Percentiles rank a stretch among this genome's conserved stretches.
These are phyloP conservation scores for Drechmeria coniospora DNA, from an alignment of 2,329 filamentous ascomycete species.

Conservation along the genomic window DNA sequence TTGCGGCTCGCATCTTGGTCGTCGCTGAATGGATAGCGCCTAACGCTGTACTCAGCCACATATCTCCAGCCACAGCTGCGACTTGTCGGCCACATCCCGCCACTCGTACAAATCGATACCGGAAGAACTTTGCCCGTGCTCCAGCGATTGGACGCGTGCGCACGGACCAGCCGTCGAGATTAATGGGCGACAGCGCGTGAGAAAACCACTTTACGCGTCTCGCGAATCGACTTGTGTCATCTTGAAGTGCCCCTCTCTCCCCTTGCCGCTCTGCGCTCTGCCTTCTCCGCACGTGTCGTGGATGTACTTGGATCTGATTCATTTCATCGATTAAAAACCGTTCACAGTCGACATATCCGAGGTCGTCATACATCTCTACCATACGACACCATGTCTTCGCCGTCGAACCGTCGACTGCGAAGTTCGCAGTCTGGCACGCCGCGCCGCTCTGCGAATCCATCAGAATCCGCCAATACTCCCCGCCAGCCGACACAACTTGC, in stretches of 20 bases:
- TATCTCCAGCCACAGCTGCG: too few relatives aligned
- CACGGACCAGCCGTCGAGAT: constrained; percentile 10
- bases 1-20: neutral
- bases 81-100: too few relatives aligned
- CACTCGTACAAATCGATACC: too few relatives aligned
- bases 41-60: too few relatives aligned
- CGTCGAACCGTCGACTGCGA: constrained; percentile 30
- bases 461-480: constrained; percentile 24
- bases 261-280: constrained; percentile 8
- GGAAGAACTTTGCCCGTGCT: constrained; percentile 16
- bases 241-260: constrained; percentile 8
- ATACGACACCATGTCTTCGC: constrained; percentile 23
- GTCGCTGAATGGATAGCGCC: too few relatives aligned
- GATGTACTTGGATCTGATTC: too few relatives aligned
- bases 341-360: too few relatives aligned
- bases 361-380: constrained; percentile 1
- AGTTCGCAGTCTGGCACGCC: constrained; percentile 35
- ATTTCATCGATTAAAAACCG: too few relatives aligned
- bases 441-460: constrained; percentile 24
- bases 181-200: constrained; percentile 3
- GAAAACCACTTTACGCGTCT: constrained; percentile 26
- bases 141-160: constrained; percentile 10
- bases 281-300: too few relatives aligned
- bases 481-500: constrained; percentile 37
- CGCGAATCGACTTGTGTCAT: too few relatives aligned